These are phyloP conservation scores for Grigorovia yakushimaensis DNA, from an alignment of 805 yeast species.

Conservation along the genomic window DNA sequence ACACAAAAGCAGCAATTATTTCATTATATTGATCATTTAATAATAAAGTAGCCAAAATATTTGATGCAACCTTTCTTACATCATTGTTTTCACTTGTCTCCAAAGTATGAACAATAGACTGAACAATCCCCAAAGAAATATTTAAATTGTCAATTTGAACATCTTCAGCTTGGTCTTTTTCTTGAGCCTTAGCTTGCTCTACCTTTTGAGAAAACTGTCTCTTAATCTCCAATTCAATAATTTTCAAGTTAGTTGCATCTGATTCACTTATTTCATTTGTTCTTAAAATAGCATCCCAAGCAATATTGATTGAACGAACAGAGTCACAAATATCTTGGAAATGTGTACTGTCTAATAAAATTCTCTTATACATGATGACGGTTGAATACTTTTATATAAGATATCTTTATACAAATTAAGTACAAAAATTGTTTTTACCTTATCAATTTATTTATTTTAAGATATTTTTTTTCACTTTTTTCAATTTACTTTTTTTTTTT, in stretches of 20 bases:
- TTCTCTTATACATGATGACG: conserved; percentile 4
- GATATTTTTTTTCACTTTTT: neutral
- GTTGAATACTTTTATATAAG: neutral
- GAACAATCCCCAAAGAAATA: conserved; percentile 10
- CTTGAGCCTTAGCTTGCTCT: neutral
- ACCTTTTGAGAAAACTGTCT: neutral
- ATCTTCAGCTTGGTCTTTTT: conserved; percentile 4
- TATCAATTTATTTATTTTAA: no score
- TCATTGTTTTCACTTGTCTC: conserved; percentile 16
- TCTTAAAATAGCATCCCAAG: conserved; percentile 86
- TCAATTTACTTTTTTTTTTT: no score
- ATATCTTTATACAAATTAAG: no score
- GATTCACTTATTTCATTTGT: conserved; percentile 55
- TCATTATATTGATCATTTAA: conserved; percentile 14
- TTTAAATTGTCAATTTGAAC: conserved; percentile 18
- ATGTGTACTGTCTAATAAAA: conserved; percentile 51
- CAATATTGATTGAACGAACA: conserved; percentile 70
- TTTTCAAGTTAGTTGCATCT: conserved; percentile 45
- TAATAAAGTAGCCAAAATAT: conserved; percentile 24
- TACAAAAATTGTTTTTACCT: no score
- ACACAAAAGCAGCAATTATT: conserved; percentile 11
- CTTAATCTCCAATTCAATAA: conserved; percentile 27
- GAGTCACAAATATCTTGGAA: conserved; percentile 55
- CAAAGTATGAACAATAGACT: conserved; percentile 23
- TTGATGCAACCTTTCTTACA: conserved; percentile 23